A percentile compares a stretch with the other conserved stretches of the same genome.
These are phyloP conservation scores for Eutrema japonicum DNA, from an alignment of 345 rosid genomes.

Conservation along the genomic window DNA sequence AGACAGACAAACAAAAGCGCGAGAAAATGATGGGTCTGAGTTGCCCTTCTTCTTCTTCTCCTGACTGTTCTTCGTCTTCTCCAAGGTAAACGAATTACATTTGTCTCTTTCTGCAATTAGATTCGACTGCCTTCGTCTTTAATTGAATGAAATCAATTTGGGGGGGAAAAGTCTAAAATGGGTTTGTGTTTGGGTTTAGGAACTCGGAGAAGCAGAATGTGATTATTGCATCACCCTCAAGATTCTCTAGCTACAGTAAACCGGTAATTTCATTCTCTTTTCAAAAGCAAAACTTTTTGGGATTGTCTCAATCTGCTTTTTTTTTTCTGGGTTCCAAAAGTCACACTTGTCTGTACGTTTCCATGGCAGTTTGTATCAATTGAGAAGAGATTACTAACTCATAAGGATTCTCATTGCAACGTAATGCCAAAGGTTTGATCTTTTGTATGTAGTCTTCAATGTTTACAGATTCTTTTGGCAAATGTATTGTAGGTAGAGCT, in stretches of 20 bases:
- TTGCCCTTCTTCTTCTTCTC: conserved; percentile 31
- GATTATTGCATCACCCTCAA: conserved; percentile 38
- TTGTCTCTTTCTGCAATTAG: conserved; percentile 28
- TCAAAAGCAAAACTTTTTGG: conserved; percentile 25
- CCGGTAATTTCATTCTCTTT: conserved; percentile 30
- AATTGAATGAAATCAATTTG: neutral
- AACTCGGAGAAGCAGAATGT: conserved; percentile 42
- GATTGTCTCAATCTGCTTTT: conserved; percentile 17
- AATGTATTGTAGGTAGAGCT: neutral
- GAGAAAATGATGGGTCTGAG: conserved; percentile 45
- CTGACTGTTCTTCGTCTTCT: conserved; percentile 41
- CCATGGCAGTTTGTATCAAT: conserved; percentile 38
- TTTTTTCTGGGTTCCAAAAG: neutral
- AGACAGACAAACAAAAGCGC: conserved; percentile 14
- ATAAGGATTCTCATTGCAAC: conserved; percentile 31
- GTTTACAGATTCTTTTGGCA: neutral
- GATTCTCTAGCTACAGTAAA: conserved; percentile 38
- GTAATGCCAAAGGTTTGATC: conserved; percentile 42
- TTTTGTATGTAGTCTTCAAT: conserved; percentile 26
- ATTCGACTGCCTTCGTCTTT: neutral
- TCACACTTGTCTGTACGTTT: conserved; percentile 23
- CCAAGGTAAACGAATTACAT: conserved; percentile 19
- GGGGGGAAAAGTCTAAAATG: neutral
- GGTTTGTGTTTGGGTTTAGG: conserved; percentile 6
- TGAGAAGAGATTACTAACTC: conserved; percentile 38